Evolutionary conservation across 768 basidiomycete species (phyloP), one percentile per base, ranked within the genome.

Genomic region (Dacryopinax spathularia): DNA sequence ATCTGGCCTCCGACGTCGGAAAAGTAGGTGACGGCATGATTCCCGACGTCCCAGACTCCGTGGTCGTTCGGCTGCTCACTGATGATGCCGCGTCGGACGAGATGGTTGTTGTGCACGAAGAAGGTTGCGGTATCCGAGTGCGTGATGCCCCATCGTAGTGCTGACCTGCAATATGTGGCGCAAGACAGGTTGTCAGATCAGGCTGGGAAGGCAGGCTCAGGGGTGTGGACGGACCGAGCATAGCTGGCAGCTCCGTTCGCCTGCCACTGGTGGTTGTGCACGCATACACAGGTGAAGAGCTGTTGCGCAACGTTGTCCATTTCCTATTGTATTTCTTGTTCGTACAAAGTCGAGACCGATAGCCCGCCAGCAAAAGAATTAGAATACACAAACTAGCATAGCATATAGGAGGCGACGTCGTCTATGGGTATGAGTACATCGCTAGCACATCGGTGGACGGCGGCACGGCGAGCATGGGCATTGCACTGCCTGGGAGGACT

Each of bases 91-190:
- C 48, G 22, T 7, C 48, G 48, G 13, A 56, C 48, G 48, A 56
- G 48, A 20, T 56, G 48, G 29, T 56, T 56, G 29, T 56, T 56
- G 48, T 56, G 48, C 22, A 56, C 48, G 29, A 56, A 56, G 48
- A 56, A 56, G 6, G 48, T 56, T 15, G 48, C 48, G 48, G 25
- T 56, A 29, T 56, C 48, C 10, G 48, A 56, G 29, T 56, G 48
- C 25, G 48, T 56, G 29, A 56, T 56, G 48, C 48, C 48, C 48
- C 48, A 56, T 20, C 48, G 3, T 29, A 56, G 48, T 2, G 48
- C 48, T 4, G 48, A 56, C 25, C 48, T 56, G 48, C 25, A 31
- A 29, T n/a, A n/a, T n/a, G n/a, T 27, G 15, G 29, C 22, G 15
- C 48, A 29, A 56, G 10, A 9, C 12, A 6, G 48, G 5, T 5